Percentiles rank a stretch among this genome's conserved stretches.
Evolutionary conservation across 2,329 filamentous ascomycete species (phyloP).

Genomic region (Scedosporium dehoogii): DNA sequence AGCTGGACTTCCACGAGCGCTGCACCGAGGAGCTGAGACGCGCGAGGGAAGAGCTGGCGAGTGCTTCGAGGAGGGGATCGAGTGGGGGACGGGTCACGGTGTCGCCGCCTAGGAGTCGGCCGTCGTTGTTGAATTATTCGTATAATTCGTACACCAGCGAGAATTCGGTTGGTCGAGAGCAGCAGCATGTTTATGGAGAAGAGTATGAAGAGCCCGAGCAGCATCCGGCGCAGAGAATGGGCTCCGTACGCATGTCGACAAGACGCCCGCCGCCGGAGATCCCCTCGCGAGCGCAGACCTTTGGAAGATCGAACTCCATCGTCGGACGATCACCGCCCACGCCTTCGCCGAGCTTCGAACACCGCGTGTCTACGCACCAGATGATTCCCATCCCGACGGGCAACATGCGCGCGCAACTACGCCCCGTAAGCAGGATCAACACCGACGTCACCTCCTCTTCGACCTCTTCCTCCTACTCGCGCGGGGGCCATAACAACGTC

Average conservation of each 20-base stretch:
- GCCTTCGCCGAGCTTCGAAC: slow-evolving; percentile 24
- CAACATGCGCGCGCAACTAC: slow-evolving; percentile 15
- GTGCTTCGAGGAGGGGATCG: slow-evolving; percentile 17
- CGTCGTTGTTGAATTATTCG: slow-evolving; percentile 6
- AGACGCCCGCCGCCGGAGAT: slow-evolving; percentile 6
- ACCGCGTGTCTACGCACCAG: slow-evolving; percentile 30
- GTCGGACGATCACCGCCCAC: slow-evolving; percentile 19
- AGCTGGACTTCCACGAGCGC: slow-evolving; percentile 84
- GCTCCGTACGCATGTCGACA: not conserved
- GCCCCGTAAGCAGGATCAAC: slow-evolving; percentile 34
- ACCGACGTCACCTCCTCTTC: slow-evolving; percentile 21
- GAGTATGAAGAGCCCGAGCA: slow-evolving; percentile 21
- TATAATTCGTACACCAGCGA: slow-evolving; percentile 6
- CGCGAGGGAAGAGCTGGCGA: slow-evolving; percentile 35
- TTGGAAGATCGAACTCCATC: slow-evolving; percentile 6
- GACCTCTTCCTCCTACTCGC: slow-evolving; percentile 9
- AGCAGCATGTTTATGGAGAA: slow-evolving; percentile 31
- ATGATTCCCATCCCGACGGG: slow-evolving; percentile 10
- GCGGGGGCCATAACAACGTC: slow-evolving; percentile 29
- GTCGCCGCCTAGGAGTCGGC: slow-evolving; percentile 9
- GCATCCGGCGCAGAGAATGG: slow-evolving; percentile 12
- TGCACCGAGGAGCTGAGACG: slow-evolving; percentile 72
- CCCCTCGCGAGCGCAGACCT: slow-evolving; percentile 14
- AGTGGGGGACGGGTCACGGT: slow-evolving; percentile 11
- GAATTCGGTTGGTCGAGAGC: slow-evolving; percentile 26